Conservation (phyloP, 805 yeast genomes). For the Teunomyces funiuensis region DNA sequence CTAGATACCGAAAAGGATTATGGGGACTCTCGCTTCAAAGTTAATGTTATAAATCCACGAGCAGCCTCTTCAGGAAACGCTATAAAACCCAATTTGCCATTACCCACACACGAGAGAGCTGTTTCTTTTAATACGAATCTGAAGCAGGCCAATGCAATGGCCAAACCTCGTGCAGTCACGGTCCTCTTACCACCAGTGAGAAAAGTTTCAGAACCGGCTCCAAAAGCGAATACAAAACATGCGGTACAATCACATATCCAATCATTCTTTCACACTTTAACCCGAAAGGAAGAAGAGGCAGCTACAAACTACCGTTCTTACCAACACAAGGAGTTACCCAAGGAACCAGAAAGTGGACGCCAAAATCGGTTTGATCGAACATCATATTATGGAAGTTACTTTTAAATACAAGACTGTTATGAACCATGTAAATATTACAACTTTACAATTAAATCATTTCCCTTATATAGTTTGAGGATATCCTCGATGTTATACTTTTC, state of each 20-base stretch:
- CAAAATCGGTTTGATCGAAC: conserved; percentile 4
- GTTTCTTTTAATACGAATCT: background rate
- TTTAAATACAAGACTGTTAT: background rate
- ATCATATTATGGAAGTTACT: background rate
- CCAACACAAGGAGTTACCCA: conserved; percentile 1
- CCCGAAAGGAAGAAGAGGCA: conserved; percentile 2
- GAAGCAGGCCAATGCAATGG: background rate
- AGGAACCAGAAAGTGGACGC: conserved; percentile 1
- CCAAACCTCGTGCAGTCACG: background rate
- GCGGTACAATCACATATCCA: background rate
- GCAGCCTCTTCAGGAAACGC: background rate
- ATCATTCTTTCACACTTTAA: conserved; percentile 1
- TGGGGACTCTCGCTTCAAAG: conserved; percentile 10
- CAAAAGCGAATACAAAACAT: background rate
- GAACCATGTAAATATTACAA: conserved; percentile 18
- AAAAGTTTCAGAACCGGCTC: background rate
- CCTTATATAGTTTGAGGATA: conserved; percentile 28
- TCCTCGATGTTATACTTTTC: conserved; percentile 66
- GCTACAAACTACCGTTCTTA: background rate
- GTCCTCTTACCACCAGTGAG: background rate
- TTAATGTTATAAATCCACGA: background rate
- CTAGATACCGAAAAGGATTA: conserved; percentile 27
- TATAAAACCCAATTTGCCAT: background rate
- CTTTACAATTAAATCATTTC: conserved; percentile 38
- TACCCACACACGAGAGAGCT: background rate